Evolutionary conservation across 257 asterid genomes (phyloP).

Genomic region (Solanum piurae): DNA sequence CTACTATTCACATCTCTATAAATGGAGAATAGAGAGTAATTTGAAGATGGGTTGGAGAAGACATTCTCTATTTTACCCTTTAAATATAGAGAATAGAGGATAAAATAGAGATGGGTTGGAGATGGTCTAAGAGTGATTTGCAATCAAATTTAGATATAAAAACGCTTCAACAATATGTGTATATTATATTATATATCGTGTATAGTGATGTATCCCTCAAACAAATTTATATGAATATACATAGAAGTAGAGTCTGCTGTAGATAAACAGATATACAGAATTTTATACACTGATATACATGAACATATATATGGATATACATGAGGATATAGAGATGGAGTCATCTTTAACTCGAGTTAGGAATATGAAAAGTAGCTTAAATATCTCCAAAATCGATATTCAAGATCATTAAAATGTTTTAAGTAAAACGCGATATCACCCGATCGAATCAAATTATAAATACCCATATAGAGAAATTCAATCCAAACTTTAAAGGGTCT

Average conservation of each 20-base stretch:
- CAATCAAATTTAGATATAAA: background rate
- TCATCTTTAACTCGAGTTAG: background rate
- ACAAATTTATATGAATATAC: background rate
- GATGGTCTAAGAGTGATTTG: background rate
- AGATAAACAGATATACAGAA: background rate
- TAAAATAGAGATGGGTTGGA: no score
- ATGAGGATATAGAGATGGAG: background rate
- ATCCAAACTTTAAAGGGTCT: background rate
- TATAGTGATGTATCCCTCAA: background rate
- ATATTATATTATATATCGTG: background rate
- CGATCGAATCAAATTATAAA: background rate
- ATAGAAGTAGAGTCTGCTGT: background rate
- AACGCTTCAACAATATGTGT: no score
- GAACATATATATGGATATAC: background rate
- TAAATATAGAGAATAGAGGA: no score
- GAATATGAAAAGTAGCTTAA: background rate
- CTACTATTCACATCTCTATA: no score
- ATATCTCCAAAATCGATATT: background rate
- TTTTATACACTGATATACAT: background rate
- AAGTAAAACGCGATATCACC: background rate
- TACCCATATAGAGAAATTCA: background rate
- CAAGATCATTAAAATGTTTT: background rate
- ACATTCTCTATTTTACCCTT: no score
- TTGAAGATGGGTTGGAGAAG: no score
- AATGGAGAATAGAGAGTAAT: no score